phyloP scores from a whole-genome alignment of 106 monocot species.

The Cymbidium sinense region DNA sequence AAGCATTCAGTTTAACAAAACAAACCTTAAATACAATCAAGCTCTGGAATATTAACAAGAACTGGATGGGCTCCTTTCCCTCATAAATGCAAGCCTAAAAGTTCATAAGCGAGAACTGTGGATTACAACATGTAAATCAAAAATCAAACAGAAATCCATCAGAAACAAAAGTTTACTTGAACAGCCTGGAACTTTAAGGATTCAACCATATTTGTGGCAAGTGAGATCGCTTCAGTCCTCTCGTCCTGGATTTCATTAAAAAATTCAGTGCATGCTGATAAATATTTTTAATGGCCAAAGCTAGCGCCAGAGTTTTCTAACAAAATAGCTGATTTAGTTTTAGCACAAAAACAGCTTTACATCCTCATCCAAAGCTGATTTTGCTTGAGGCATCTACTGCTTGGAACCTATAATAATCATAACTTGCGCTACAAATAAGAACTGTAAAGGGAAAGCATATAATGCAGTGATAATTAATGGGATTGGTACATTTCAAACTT shows the following conservation, averaged over 20 bases:
- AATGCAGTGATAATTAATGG: not conserved
- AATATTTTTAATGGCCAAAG: not conserved
- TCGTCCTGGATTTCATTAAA: constrained; percentile 32
- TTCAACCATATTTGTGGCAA: constrained; percentile 44
- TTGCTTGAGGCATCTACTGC: not conserved
- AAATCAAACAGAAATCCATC: not conserved
- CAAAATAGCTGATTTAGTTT: not conserved
- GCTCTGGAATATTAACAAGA: constrained; percentile 56
- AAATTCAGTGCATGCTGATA: not conserved
- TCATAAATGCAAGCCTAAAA: constrained; percentile 50
- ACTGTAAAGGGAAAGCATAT: not conserved
- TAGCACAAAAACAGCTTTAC: not conserved
- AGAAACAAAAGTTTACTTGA: constrained; percentile 19
- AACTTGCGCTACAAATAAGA: not conserved
- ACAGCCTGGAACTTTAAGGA: constrained; percentile 43
- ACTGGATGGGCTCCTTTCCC: constrained; percentile 62
- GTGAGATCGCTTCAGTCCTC: constrained; percentile 40
- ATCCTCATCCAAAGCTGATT: not conserved
- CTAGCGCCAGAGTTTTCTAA: not conserved
- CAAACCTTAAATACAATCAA: constrained; percentile 52
- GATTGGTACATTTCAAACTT: not conserved
- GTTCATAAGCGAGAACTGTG: not conserved
- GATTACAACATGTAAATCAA: constrained; percentile 2
- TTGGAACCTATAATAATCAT: not conserved
- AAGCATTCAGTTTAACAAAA: not conserved